These are phyloP conservation scores for Penicillium sp. DNA, from an alignment of 2,329 filamentous ascomycete genomes.

Conservation along the genomic window DNA sequence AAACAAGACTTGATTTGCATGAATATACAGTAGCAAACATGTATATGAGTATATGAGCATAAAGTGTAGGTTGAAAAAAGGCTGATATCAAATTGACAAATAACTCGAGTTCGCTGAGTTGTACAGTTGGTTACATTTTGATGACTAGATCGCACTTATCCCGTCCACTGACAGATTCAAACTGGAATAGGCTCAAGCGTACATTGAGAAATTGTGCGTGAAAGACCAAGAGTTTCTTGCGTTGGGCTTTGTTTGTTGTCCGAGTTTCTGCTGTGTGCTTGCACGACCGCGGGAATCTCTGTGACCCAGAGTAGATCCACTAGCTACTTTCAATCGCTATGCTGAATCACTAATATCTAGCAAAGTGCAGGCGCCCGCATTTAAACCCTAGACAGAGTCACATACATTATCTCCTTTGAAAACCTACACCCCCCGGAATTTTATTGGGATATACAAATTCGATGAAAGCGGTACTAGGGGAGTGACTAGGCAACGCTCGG, in stretches of 20 bases:
- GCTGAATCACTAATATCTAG: background rate
- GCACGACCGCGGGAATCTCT: too few species aligned
- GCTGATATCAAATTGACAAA: too few species aligned
- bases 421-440: background rate
- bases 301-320: background rate
- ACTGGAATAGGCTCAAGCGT: too few species aligned
- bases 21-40: background rate
- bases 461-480: background rate
- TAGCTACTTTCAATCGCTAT: background rate
- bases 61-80: too few species aligned
- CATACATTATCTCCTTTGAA: background rate
- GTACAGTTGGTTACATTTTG: too few species aligned
- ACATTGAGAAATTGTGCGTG: too few species aligned
- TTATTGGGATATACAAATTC: background rate
- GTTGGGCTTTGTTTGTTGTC: background rate
- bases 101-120: too few species aligned
- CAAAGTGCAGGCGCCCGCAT: background rate
- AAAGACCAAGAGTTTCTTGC: background rate
- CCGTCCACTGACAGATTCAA: too few species aligned
- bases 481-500: background rate
- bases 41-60: too few species aligned
- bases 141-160: too few species aligned
- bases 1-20: background rate
- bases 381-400: background rate
- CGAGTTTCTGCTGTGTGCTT: background rate